These are phyloP conservation scores for Citrus reticulata DNA, from an alignment of 345 rosid species.

Conservation along the genomic window DNA sequence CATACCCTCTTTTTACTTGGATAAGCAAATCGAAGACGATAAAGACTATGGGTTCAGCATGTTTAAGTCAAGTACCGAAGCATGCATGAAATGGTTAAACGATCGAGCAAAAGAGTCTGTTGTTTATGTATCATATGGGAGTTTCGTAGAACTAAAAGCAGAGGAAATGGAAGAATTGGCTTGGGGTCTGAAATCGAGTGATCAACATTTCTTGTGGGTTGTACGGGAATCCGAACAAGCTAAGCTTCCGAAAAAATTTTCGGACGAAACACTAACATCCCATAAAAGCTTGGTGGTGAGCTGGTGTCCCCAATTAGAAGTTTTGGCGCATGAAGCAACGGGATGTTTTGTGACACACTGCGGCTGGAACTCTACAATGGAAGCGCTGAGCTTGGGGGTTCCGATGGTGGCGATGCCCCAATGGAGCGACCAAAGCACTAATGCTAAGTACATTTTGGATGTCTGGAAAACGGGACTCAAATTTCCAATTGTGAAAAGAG, in stretches of 20 bases:
- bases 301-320: constrained; percentile 39
- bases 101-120: constrained; percentile 19
- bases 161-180: constrained; percentile 28
- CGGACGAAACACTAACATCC: constrained; percentile 2
- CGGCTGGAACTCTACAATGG: constrained; percentile 41
- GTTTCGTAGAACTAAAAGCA: constrained; percentile 11
- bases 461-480: constrained; percentile 36
- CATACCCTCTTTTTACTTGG: constrained; percentile 20
- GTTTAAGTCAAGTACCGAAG: constrained; percentile 11
- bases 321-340: constrained; percentile 21
- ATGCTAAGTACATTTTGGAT: constrained; percentile 44
- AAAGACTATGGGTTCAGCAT: constrained; percentile 11
- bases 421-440: constrained; percentile 44
- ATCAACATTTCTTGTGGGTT: constrained; percentile 32
- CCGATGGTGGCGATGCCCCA: constrained; percentile 44
- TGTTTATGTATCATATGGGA: constrained; percentile 36
- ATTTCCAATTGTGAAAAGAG: neutral
- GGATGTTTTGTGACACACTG: constrained; percentile 51
- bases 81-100: constrained; percentile 23
- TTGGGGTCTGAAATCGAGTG: constrained; percentile 14
- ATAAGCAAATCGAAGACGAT: constrained; percentile 15
- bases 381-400: constrained; percentile 43
- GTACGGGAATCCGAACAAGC: constrained; percentile 23
- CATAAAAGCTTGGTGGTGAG: constrained; percentile 26
- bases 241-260: constrained; percentile 26